Conservation (phyloP, 1,139 yeast species). For the Scheffersomyces segobiensis region DNA sequence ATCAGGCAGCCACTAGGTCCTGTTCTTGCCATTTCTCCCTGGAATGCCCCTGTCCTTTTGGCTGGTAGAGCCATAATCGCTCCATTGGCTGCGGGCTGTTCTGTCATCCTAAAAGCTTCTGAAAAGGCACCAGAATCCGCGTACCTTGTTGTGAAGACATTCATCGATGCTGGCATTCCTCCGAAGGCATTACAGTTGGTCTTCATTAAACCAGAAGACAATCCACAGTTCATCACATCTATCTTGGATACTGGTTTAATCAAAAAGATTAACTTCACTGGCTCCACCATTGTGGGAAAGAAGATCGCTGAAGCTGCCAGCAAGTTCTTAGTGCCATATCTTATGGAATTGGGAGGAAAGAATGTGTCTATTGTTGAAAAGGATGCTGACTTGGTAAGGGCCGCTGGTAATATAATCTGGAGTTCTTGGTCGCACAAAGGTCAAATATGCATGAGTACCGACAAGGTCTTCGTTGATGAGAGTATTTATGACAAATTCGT, state of each 20-base stretch:
- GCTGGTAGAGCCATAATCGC: slow-evolving; percentile 38
- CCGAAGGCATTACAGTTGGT: slow-evolving; percentile 33
- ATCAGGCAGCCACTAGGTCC: slow-evolving; percentile 43
- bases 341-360: slow-evolving; percentile 49
- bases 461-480: slow-evolving; percentile 35
- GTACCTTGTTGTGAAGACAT: slow-evolving; percentile 30
- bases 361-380: slow-evolving; percentile 33
- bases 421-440: slow-evolving; percentile 45
- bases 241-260: slow-evolving; percentile 27
- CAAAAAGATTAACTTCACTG: slow-evolving; percentile 44
- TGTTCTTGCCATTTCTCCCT: slow-evolving; percentile 45
- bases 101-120: slow-evolving; percentile 33
- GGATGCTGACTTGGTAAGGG: slow-evolving; percentile 33
- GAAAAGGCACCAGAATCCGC: slow-evolving; percentile 36
- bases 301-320: slow-evolving; percentile 36
- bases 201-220: slow-evolving; percentile 28
- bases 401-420: slow-evolving; percentile 31
- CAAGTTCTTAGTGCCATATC: slow-evolving; percentile 19
- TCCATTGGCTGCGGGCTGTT: slow-evolving; percentile 53
- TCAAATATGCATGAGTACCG: slow-evolving; percentile 50
- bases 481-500: slow-evolving; percentile 29
- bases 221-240: slow-evolving; percentile 21
- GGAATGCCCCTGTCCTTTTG: slow-evolving; percentile 51
- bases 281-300: slow-evolving; percentile 41
- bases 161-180: slow-evolving; percentile 43